Evolutionary conservation across 768 basidiomycete genomes (phyloP).

Genomic region (Rhizopogon rudus): DNA sequence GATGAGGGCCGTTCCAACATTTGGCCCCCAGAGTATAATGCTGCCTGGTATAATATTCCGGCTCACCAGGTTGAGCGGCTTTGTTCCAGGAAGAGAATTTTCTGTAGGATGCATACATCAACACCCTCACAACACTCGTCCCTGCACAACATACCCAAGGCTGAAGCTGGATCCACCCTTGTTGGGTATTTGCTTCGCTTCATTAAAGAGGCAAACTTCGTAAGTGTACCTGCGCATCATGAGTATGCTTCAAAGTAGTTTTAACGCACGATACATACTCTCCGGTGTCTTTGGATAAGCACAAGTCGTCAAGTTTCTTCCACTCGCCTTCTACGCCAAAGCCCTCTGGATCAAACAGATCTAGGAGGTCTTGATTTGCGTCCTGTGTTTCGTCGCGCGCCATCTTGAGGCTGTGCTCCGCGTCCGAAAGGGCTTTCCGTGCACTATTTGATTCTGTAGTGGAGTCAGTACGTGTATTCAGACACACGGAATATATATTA

Average conservation of each 20-base stretch:
- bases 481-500: conserved; percentile 12
- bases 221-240: conserved; percentile 73
- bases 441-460: conserved; percentile 54
- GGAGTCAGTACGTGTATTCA: conserved; percentile 1
- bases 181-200: conserved; percentile 84
- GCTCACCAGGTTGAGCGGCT: conserved; percentile 51
- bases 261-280: conserved; percentile 58
- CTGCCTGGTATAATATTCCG: conserved; percentile 78
- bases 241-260: not conserved
- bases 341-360: conserved; percentile 58
- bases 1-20: conserved; percentile 96
- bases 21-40: conserved; percentile 78
- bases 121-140: not conserved
- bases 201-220: conserved; percentile 87
- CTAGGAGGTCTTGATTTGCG: conserved; percentile 52
- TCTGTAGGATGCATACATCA: conserved; percentile 32
- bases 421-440: conserved; percentile 56
- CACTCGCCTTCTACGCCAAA: conserved; percentile 87
- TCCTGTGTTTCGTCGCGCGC: conserved; percentile 48
- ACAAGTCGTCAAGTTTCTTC: conserved; percentile 88
- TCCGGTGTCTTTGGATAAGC: conserved; percentile 78
- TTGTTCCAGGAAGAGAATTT: conserved; percentile 78
- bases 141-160: conserved; percentile 67
- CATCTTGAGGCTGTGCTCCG: conserved; percentile 53
- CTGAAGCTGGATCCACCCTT: conserved; percentile 69